Conservation (phyloP, 202 grass and related monocot genomes). For the Dendrocalamus latiflorus region DNA sequence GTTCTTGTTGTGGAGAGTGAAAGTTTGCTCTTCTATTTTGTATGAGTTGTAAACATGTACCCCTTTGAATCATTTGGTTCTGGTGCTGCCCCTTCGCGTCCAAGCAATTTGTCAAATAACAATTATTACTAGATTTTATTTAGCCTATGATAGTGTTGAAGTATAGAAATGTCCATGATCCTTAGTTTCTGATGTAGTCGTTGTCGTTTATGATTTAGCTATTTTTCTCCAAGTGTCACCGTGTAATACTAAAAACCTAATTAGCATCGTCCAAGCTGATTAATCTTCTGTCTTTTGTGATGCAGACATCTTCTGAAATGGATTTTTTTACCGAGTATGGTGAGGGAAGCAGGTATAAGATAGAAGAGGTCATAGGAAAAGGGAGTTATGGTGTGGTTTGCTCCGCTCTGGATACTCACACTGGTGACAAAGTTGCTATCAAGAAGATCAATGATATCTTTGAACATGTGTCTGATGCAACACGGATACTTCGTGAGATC, state of each 20-base stretch:
- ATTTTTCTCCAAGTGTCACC: background rate
- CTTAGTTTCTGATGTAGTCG: background rate
- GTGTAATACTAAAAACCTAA: background rate
- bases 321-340: conserved; percentile 90
- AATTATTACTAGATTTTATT: background rate
- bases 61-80: no score
- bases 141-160: background rate
- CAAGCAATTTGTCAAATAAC: background rate
- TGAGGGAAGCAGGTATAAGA: conserved; percentile 75
- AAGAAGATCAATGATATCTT: conserved; percentile 98
- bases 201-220: background rate
- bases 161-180: background rate
- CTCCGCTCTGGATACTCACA: conserved; percentile 71
- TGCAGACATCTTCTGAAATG: conserved; percentile 44
- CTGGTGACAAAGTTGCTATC: conserved; percentile 76
- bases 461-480: conserved; percentile 80
- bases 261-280: background rate
- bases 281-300: background rate
- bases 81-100: background rate
- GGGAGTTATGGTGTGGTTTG: conserved; percentile 89
- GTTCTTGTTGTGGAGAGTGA: background rate
- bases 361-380: conserved; percentile 91
- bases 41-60: background rate
- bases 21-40: background rate
- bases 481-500: no score